Conservation (phyloP, 1,284 basidiomycete species). For the Cutaneotrichosporon sp. region DNA sequence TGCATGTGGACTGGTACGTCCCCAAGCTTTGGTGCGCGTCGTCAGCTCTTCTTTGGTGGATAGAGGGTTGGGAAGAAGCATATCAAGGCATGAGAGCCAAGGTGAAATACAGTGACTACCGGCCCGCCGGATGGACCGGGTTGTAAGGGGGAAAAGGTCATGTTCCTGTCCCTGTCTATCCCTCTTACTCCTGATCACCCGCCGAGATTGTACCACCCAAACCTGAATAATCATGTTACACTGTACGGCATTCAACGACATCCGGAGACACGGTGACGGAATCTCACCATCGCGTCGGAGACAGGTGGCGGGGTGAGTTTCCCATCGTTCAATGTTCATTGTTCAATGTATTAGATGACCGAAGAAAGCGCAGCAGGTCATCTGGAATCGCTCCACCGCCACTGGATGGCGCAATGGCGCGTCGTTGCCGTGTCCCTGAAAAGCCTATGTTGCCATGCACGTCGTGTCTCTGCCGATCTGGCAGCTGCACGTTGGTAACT, state of each 20-base stretch:
- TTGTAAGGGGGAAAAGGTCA: not conserved
- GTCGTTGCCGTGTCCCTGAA: not conserved
- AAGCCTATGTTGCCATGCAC: not conserved
- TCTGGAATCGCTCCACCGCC: not conserved
- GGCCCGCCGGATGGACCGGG: conserved; percentile 5
- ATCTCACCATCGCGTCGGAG: too few relatives aligned
- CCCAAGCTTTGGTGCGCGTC: not conserved
- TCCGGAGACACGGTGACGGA: not conserved
- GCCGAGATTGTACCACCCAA: too few relatives aligned
- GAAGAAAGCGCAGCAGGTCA: not conserved
- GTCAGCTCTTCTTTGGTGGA: not conserved
- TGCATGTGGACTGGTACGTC: not conserved
- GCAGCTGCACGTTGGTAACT: too few relatives aligned
- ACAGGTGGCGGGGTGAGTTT: too few relatives aligned
- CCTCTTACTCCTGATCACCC: too few relatives aligned
- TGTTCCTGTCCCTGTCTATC: not conserved
- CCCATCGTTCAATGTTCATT: too few relatives aligned
- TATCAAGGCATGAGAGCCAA: not conserved
- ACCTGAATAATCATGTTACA: too few relatives aligned
- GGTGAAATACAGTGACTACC: not conserved
- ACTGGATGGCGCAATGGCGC: not conserved
- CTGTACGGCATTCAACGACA: not conserved
- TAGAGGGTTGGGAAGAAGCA: conserved; percentile 1
- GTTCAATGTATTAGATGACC: too few relatives aligned
- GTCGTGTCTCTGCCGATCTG: too few relatives aligned